Base-by-base conservation (phyloP, 1,139 yeast species). In the Taphrina pruni region DNA sequence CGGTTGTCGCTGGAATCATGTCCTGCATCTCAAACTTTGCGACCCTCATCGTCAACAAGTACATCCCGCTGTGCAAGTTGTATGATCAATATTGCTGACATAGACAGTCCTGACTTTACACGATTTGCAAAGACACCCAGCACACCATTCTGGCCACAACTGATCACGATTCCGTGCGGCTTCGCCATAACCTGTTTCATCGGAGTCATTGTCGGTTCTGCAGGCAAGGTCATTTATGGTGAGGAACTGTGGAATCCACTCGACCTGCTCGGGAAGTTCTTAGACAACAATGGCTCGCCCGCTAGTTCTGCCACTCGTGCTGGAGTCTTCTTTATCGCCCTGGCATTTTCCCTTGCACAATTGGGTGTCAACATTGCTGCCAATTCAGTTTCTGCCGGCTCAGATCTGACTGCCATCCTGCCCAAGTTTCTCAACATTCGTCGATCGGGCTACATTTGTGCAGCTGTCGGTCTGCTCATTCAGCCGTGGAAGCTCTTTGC, bases 341-440 rank as follows among this genome's bases (percentile, higher is more conserved):
- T 70, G 64, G 70, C 73, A 54, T 68, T 75, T 68, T 65, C 72
- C 36, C 69, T 73, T n/a, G 75, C 75, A 12, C 75, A 73, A 66
- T 68, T 73, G 20, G 74, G 75, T 57, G 71, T 72, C 60, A 92
- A 92, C 77, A 89, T 92, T 72, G 86, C 95, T 50, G 97, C 97
- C 14, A 92, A 92, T 79, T 88, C 96, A 4, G 81, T 92, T 68
- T 87, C 96, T 4, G 94, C 95, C 67, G 97, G 97, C 76, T 91
- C 96, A 3, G 97, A 92, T 79, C 86, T 90, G 80, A 86, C 97
- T 14, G 96, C 97, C 1, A 77, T 92, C 73, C 78, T 90, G 64
- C 97, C 97, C 50, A 82, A 88, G 71, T 90, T 82, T 78, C 81
- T 92, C 76, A 90, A 88, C 79, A 91, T 92, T 75, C 84, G 96